Evolutionary conservation across 345 rosid species (phyloP), one percentile per base, ranked within the genome.

Genomic region (Eucalyptus lansdowneana): DNA sequence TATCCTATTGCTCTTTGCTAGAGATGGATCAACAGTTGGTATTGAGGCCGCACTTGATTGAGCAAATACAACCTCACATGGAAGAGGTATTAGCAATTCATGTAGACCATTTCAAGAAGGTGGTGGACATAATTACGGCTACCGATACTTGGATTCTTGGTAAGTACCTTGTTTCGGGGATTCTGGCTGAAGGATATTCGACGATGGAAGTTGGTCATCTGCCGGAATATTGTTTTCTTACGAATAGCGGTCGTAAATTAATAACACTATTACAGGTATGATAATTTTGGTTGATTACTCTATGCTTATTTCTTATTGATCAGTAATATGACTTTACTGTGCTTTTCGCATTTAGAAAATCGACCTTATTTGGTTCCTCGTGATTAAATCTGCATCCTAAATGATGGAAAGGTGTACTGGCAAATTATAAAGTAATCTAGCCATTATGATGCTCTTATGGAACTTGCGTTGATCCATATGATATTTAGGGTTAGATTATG

Each of bases 161-260:
- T 69, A 94, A 95, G 92, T 94, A 94, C 90, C 93, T 92, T 56
- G 87, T 93, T 16, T 90, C 94, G 80, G 95, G 92, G 88, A 90
- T 93, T 58, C 62, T 93, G 53, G 92, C 88, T 87, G 94, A 90
- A 86, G 92, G 88, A 50, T 86, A 47, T 89, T 90, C 91, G 60
- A 88, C 88, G n/a, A 49, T 89, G 91, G 89, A 86, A 89, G 88
- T 92, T 11, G 94, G 93, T 87, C 88, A 93, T 88, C 91, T 89
- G 88, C 91, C 94, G 17, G 92, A 92, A 89, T 93, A 93, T 89
- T 94, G 92, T 90, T 72, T 91, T 87, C 97, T 95, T 87, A 94
- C 96, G 22, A 92, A 86, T 91, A 94, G 97, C n/a, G 95, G 97
- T 76, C 90, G 93, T 92, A 95, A 94, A 90, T 90, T 95, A 72